phyloP scores from a whole-genome alignment of 164 flowering plant species.

The Cinnamomum chago region DNA sequence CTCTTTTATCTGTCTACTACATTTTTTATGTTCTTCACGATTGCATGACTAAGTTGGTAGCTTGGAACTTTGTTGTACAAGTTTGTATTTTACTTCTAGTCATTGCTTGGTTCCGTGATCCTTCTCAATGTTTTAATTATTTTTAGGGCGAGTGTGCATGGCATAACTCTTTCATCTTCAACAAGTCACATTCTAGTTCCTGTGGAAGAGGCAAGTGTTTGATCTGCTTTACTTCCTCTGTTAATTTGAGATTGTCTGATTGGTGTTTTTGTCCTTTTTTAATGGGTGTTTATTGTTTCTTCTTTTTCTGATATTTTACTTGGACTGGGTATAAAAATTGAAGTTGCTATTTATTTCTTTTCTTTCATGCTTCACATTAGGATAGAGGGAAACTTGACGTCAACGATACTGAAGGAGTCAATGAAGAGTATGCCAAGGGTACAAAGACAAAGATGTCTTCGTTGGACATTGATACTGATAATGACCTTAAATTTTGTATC shows the following conservation, averaged over 20 bases:
- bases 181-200: background rate
- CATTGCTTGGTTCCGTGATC: background rate
- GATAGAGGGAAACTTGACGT: slow-evolving; percentile 35
- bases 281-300: background rate
- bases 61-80: background rate
- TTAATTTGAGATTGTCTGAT: background rate
- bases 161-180: background rate
- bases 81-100: background rate
- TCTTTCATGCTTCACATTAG: slow-evolving; percentile 31
- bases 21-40: background rate
- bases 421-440: slow-evolving; percentile 13
- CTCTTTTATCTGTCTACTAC: background rate
- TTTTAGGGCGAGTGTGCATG: background rate
- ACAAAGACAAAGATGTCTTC: slow-evolving; percentile 7
- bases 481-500: slow-evolving; percentile 27
- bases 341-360: background rate
- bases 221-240: background rate
- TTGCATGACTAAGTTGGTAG: no score
- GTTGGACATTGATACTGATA: slow-evolving; percentile 8
- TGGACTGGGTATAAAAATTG: background rate
- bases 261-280: background rate
- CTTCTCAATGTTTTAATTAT: background rate
- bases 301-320: background rate
- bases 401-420: slow-evolving; percentile 4
- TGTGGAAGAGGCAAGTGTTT: background rate